Percentiles rank a stretch among this genome's conserved stretches.
These are phyloP conservation scores for Metschnikowia arizonensis DNA, from an alignment of 805 yeast genomes.

Conservation along the genomic window DNA sequence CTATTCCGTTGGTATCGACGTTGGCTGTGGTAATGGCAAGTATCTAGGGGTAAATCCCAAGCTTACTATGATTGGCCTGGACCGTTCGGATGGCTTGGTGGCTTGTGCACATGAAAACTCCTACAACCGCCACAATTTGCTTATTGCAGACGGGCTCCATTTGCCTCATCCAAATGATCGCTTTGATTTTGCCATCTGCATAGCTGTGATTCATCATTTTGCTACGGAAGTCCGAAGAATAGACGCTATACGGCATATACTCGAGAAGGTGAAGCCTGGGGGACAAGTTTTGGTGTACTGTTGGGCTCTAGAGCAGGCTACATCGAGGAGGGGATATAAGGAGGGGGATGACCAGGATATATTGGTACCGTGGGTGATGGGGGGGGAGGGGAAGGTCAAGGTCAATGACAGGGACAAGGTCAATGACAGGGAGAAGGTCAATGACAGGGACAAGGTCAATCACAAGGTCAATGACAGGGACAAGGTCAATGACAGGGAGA, in stretches of 20 bases:
- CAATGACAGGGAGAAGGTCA: background rate
- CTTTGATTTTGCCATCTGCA: slow-evolving; percentile 86
- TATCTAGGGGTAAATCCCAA: slow-evolving; percentile 70
- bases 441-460: background rate
- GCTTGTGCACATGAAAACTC: slow-evolving; percentile 52
- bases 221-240: slow-evolving; percentile 78
- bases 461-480: no score
- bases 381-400: background rate
- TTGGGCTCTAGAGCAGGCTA: slow-evolving; percentile 94
- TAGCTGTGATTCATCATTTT: slow-evolving; percentile 95
- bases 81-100: slow-evolving; percentile 66
- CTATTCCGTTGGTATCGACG: slow-evolving; percentile 79
- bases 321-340: slow-evolving; percentile 83
- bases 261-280: slow-evolving; percentile 51
- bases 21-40: slow-evolving; percentile 97
- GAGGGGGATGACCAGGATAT: slow-evolving; percentile 92
- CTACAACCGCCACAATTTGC: slow-evolving; percentile 45
- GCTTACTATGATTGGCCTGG: slow-evolving; percentile 69
- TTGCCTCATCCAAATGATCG: slow-evolving; percentile 36
- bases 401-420: background rate
- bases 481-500: background rate
- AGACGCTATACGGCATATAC: slow-evolving; percentile 66
- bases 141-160: slow-evolving; percentile 77
- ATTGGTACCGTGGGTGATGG: slow-evolving; percentile 91
- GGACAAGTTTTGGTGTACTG: slow-evolving; percentile 83